Evolutionary conservation across 768 basidiomycete genomes (phyloP).

Genomic region (Naematelia aurantialba): DNA sequence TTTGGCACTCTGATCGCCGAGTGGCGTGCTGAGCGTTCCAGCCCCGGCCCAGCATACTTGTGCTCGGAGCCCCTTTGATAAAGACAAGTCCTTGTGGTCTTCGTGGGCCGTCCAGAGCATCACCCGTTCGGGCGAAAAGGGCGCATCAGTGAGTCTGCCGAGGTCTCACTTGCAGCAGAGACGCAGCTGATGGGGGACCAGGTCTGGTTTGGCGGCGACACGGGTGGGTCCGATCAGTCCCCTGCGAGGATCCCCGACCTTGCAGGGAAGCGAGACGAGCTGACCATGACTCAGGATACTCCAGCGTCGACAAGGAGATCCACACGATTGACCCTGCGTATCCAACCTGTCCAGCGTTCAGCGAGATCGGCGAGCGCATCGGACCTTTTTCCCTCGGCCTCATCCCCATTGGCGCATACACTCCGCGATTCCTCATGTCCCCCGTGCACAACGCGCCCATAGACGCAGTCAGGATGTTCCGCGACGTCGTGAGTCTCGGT

Average conservation of each 20-base stretch:
- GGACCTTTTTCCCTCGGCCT: constrained; percentile 66
- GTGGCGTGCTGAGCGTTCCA: constrained; percentile 3
- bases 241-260: not conserved
- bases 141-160: constrained; percentile 19
- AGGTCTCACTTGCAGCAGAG: not conserved
- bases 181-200: constrained; percentile 33
- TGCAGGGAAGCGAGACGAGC: not conserved
- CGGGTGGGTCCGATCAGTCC: constrained; percentile 55
- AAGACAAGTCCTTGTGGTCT: constrained; percentile 63
- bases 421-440: constrained; percentile 52
- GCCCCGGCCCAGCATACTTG: constrained; percentile 60
- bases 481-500: constrained; percentile 57
- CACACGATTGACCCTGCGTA: constrained; percentile 31
- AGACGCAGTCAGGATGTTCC: constrained; percentile 66
- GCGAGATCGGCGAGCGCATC: constrained; percentile 63
- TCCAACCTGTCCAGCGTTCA: constrained; percentile 67
- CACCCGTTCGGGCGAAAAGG: constrained; percentile 1
- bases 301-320: constrained; percentile 31
- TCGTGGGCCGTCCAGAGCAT: constrained; percentile 60
- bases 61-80: constrained; percentile 56
- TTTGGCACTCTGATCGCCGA: not conserved
- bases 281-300: constrained; percentile 37
- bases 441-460: constrained; percentile 65
- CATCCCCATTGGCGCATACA: constrained; percentile 59
- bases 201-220: constrained; percentile 64